Conservation (phyloP, 2,329 filamentous ascomycete species). For the Cyclaneusma minus region DNA sequence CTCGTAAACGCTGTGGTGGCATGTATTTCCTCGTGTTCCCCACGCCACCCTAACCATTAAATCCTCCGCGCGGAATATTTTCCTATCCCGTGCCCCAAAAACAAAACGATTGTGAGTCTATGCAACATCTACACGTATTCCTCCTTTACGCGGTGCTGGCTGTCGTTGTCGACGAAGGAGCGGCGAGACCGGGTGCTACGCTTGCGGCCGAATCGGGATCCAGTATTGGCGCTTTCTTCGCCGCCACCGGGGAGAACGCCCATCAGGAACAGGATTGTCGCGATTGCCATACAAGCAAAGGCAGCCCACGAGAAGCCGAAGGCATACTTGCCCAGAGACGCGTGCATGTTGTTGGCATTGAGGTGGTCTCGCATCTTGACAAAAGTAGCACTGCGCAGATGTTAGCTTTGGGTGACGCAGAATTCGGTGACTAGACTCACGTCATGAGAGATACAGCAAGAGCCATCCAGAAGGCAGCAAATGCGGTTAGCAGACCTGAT, state of each 20-base stretch:
- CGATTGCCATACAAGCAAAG: slow-evolving; percentile 48
- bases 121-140: slow-evolving; percentile 55
- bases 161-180: slow-evolving; percentile 32
- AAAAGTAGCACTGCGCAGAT: slow-evolving; percentile 34
- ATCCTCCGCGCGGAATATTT: no score
- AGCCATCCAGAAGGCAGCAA: slow-evolving; percentile 55
- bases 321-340: slow-evolving; percentile 48
- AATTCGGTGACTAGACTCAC: slow-evolving; percentile 29
- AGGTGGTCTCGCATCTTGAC: slow-evolving; percentile 57
- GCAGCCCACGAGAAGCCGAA: slow-evolving; percentile 69
- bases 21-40: no score
- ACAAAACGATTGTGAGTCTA: no score
- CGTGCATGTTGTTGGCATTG: slow-evolving; percentile 33
- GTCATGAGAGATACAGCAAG: slow-evolving; percentile 60
- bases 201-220: slow-evolving; percentile 30
- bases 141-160: slow-evolving; percentile 50
- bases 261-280: slow-evolving; percentile 51
- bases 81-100: no score
- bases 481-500: slow-evolving; percentile 37
- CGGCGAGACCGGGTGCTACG: slow-evolving; percentile 32
- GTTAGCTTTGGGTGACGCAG: slow-evolving; percentile 8
- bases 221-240: slow-evolving; percentile 25
- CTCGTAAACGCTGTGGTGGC: no score
- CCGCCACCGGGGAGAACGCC: slow-evolving; percentile 31
- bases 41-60: no score